Percentiles rank a stretch among this genome's conserved stretches.
Evolutionary conservation across 1,139 yeast species (phyloP).

Genomic region (Williopsis jadinii): DNA sequence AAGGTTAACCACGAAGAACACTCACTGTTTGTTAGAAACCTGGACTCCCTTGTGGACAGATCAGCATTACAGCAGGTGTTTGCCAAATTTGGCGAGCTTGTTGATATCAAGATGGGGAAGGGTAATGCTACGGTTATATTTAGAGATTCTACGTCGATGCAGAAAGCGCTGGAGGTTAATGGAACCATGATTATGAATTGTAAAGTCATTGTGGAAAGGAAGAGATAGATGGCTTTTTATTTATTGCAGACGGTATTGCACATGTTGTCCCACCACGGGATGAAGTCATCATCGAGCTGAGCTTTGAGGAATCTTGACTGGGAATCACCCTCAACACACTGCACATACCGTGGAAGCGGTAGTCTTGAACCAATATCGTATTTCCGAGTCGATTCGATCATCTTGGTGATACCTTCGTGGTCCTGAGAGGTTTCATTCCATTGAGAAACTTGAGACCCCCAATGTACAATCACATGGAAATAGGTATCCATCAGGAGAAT

Average conservation of each 20-base stretch:
- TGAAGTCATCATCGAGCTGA: slow-evolving; percentile 32
- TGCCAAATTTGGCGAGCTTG: slow-evolving; percentile 63
- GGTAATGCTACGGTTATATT: slow-evolving; percentile 60
- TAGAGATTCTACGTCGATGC: slow-evolving; percentile 63
- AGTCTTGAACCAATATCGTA: slow-evolving; percentile 33
- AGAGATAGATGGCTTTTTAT: slow-evolving; percentile 30
- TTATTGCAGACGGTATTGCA: slow-evolving; percentile 6
- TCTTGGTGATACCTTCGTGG: slow-evolving; percentile 47
- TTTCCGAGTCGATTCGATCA: slow-evolving; percentile 55
- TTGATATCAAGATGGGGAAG: slow-evolving; percentile 41
- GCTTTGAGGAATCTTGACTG: slow-evolving; percentile 64
- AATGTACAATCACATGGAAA: slow-evolving; percentile 59
- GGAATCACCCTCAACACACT: slow-evolving; percentile 61
- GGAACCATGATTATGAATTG: slow-evolving; percentile 66
- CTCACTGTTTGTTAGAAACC: slow-evolving; percentile 59
- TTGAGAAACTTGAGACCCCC: slow-evolving; percentile 52
- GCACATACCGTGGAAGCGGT: slow-evolving; percentile 60
- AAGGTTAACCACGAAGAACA: slow-evolving; percentile 30
- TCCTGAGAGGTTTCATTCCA: slow-evolving; percentile 59
- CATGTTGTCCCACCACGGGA: slow-evolving; percentile 29
- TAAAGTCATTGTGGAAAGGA: slow-evolving; percentile 51
- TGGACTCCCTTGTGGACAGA: slow-evolving; percentile 66
- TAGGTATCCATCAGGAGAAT: slow-evolving; percentile 57
- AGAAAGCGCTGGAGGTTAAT: slow-evolving; percentile 67
- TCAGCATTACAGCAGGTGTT: slow-evolving; percentile 54